Evolutionary conservation across 768 basidiomycete genomes (phyloP).

Genomic region (Suillus alpinus): DNA sequence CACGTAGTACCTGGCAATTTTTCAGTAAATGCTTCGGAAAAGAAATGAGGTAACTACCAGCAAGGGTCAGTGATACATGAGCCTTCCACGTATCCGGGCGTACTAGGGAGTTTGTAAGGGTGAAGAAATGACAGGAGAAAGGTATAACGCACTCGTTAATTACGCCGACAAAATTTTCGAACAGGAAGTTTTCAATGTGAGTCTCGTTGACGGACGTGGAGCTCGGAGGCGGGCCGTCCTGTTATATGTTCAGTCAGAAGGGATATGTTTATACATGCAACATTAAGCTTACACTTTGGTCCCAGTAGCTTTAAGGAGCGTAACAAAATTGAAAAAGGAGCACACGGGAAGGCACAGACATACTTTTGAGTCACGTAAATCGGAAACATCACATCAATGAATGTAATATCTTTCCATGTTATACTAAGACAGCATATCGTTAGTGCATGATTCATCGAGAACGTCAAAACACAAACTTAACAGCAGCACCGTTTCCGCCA

Average conservation of each 20-base stretch:
- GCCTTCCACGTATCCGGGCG: slow-evolving; percentile 51
- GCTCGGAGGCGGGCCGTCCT: slow-evolving; percentile 44
- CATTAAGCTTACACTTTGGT: slow-evolving; percentile 43
- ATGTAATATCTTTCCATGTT: slow-evolving; percentile 57
- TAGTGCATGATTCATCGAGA: not conserved
- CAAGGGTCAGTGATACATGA: slow-evolving; percentile 59
- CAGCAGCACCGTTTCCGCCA: slow-evolving; percentile 55
- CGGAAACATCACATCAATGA: slow-evolving; percentile 53
- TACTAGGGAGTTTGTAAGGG: slow-evolving; percentile 14
- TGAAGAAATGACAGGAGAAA: not conserved
- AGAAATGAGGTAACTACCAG: slow-evolving; percentile 35
- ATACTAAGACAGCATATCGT: slow-evolving; percentile 31
- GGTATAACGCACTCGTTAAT: slow-evolving; percentile 40
- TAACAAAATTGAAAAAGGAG: not conserved
- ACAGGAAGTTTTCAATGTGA: slow-evolving; percentile 52
- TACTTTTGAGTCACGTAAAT: slow-evolving; percentile 66
- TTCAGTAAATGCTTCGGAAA: not conserved
- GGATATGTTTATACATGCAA: not conserved
- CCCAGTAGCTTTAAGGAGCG: slow-evolving; percentile 49
- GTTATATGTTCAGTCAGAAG: not conserved
- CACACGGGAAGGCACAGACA: slow-evolving; percentile 9
- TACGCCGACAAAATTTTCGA: slow-evolving; percentile 51
- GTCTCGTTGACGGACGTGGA: slow-evolving; percentile 48
- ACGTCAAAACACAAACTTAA: slow-evolving; percentile 40
- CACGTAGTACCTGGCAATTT: slow-evolving; percentile 36